Conservation (phyloP, 2,329 filamentous ascomycete genomes). For the Trichoderma koningii region DNA sequence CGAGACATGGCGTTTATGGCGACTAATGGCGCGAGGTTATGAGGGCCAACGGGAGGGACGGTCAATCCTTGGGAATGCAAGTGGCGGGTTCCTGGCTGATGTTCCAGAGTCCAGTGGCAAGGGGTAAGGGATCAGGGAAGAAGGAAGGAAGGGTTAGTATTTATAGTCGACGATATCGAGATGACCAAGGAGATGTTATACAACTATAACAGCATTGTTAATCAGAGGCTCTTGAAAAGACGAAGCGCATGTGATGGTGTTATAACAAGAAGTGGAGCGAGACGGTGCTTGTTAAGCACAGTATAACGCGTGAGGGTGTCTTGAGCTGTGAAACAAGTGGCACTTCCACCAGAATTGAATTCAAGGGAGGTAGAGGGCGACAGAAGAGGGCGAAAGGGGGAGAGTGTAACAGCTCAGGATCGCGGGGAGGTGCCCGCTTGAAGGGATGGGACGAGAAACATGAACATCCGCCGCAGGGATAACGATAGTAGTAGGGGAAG, state of each 20-base stretch:
- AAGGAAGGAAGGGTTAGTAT: background rate
- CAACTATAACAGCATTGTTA: background rate
- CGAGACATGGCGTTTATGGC: slow-evolving; percentile 37
- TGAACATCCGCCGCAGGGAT: background rate
- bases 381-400: no score
- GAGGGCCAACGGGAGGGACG: background rate
- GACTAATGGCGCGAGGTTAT: background rate
- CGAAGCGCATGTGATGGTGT: background rate
- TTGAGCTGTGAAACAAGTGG: no score
- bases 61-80: slow-evolving; percentile 1
- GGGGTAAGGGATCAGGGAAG: background rate
- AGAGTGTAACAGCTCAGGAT: background rate
- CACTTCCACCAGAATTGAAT: no score
- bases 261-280: background rate
- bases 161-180: background rate
- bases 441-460: background rate
- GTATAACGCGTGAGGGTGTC: no score
- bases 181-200: background rate
- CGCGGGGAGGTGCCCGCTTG: background rate
- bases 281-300: background rate
- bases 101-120: background rate
- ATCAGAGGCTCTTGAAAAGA: background rate
- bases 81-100: background rate
- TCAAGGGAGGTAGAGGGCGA: background rate
- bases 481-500: background rate